Evolutionary conservation across 2,329 filamentous ascomycete genomes (phyloP).

Genomic region (Aspergillus fumigatus): DNA sequence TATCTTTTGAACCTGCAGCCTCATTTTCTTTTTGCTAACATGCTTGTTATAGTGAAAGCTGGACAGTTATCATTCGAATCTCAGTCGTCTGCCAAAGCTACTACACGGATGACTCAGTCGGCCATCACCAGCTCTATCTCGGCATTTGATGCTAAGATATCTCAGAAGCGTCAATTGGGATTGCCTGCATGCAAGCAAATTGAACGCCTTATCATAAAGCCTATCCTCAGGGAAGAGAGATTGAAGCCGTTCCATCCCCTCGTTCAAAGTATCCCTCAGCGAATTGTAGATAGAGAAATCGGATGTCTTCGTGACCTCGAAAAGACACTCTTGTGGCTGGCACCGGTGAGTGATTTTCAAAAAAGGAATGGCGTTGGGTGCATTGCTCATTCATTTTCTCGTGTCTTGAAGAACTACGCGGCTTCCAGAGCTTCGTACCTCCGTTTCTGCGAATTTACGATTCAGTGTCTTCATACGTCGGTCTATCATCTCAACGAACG

Average conservation of each 20-base stretch:
- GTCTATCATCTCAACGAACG: constrained; percentile 80
- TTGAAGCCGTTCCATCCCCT: constrained; percentile 79
- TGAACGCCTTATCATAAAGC: constrained; percentile 70
- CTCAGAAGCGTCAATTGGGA: constrained; percentile 59
- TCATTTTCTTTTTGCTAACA: constrained; percentile 16
- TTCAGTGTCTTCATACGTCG: constrained; percentile 84
- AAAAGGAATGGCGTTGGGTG: constrained; percentile 57
- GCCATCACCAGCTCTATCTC: constrained; percentile 60
- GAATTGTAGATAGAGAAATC: constrained; percentile 79
- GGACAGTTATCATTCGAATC: constrained; percentile 19
- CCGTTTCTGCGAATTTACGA: constrained; percentile 83
- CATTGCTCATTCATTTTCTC: constrained; percentile 62
- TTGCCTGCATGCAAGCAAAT: constrained; percentile 70
- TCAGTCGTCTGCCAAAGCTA: constrained; percentile 9
- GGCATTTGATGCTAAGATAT: constrained; percentile 42
- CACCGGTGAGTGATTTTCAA: constrained; percentile 75
- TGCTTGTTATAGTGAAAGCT: constrained; percentile 17
- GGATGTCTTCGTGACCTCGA: constrained; percentile 89
- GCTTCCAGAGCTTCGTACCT: constrained; percentile 70
- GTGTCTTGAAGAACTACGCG: constrained; percentile 65
- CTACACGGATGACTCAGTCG: constrained; percentile 34
- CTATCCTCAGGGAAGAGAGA: constrained; percentile 67
- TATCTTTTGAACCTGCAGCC: constrained; percentile 29
- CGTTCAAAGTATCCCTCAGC: constrained; percentile 70
- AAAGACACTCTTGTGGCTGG: constrained; percentile 85